Evolutionary conservation across 768 basidiomycete genomes (phyloP), one percentile per base, ranked within the genome.

Genomic region (Podaxis mareebaensis): DNA sequence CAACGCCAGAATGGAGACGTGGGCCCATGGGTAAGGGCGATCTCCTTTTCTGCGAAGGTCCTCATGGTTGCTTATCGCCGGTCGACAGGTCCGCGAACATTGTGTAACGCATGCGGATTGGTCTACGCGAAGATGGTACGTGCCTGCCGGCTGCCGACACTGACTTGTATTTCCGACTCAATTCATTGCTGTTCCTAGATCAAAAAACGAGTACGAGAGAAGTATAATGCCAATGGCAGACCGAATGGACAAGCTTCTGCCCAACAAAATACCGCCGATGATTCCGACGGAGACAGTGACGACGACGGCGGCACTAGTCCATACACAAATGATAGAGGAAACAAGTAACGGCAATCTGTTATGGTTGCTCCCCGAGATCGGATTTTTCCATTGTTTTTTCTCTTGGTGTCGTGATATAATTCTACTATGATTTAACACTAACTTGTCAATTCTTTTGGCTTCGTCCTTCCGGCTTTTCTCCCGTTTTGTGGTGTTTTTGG

Each of bases 1-100:
- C 91, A 61, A 94, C 92, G 66, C 92, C 92, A 5, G 92, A 94
- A 78, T 94, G 92, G 92, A 81, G 92, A 60, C 79, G 92, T 65
- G 92, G 92, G 1, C 92, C 92, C 13, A 74, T 93, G 78, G 92
- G 91, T 92, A 71, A 73, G 79, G 75, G 39, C 54, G n/a, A 58
- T 26, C 36, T 53, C 20, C 61, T 65, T 61, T 55, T 11, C 46
- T 61, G 22, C 33, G 46, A n/a, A 39, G 2, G 10, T 30, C 3
- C n/a, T 30, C 30, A 30, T 49, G 49, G 44, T 46, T 24, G 46
- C 51, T 61, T 42, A 62, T 65, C 65, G 69, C 64, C 66, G 67
- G 64, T 65, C 65, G n/a, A 17, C 66, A 92, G 91, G 91, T 57
- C 91, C 91, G 24, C 83, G 92, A 71, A 93, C 91, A 60, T 77